These are phyloP conservation scores for Magnusiomyces paraingens DNA, from an alignment of 1,139 yeast species.

Conservation along the genomic window DNA sequence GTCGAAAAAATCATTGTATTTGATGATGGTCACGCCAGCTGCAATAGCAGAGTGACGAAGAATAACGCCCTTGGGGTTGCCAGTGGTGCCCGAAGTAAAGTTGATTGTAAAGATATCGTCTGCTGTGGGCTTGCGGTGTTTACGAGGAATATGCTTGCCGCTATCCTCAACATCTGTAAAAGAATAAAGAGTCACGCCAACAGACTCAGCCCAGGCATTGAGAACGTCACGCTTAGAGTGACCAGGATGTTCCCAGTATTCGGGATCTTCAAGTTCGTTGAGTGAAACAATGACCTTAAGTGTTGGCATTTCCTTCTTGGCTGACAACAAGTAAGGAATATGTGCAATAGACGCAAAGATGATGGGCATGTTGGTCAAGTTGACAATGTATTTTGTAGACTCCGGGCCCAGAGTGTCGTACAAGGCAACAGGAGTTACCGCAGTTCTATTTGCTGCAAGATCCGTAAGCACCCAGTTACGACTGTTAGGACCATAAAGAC, in stretches of 20 bases:
- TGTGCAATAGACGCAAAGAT: constrained; percentile 46
- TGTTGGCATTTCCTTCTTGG: constrained; percentile 34
- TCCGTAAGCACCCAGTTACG: constrained; percentile 57
- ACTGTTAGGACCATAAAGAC: constrained; percentile 50
- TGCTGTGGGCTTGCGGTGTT: constrained; percentile 46
- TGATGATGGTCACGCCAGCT: constrained; percentile 40
- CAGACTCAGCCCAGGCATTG: constrained; percentile 31
- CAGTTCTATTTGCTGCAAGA: constrained; percentile 48
- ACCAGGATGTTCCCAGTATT: constrained; percentile 17
- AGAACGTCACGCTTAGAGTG: constrained; percentile 28
- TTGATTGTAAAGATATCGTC: constrained; percentile 58
- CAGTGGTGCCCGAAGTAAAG: constrained; percentile 77
- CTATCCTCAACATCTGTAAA: constrained; percentile 48
- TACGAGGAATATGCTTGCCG: constrained; percentile 45
- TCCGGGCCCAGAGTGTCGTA: constrained; percentile 61
- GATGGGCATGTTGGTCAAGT: constrained; percentile 51
- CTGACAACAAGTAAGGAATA: constrained; percentile 38
- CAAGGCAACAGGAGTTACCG: constrained; percentile 50
- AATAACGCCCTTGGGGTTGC: constrained; percentile 69
- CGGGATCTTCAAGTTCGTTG: constrained; percentile 6
- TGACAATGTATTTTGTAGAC: constrained; percentile 52
- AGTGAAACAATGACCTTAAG: constrained; percentile 40
- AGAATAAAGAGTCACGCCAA: constrained; percentile 39
- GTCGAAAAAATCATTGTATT: constrained; percentile 19
- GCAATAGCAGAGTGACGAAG: constrained; percentile 49